A percentile compares a stretch with the other conserved stretches of the same genome.
Evolutionary conservation across 257 asterid species (phyloP).

Genomic region (Solanum appendiculatum): DNA sequence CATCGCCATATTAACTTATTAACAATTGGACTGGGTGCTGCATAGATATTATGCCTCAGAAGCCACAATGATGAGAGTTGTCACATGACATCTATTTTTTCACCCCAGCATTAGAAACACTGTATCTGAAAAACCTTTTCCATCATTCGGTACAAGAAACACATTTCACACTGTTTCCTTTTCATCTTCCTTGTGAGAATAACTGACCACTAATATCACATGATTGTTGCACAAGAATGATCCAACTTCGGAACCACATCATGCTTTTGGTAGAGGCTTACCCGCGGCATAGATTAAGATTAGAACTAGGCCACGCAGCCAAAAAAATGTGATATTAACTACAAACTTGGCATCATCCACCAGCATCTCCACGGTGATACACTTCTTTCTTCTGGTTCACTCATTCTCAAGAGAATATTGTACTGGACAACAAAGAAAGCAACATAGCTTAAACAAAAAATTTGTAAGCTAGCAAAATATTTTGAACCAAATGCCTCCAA

Average conservation of each 20-base stretch:
- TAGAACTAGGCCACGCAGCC: not conserved
- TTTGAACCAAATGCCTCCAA: not conserved
- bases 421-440: not conserved
- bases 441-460: not conserved
- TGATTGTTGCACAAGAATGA: not conserved
- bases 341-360: not conserved
- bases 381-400: not conserved
- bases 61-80: not conserved
- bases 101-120: not conserved
- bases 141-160: not conserved
- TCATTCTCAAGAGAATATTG: not conserved
- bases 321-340: not conserved
- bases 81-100: not conserved
- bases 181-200: not conserved
- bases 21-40: not conserved
- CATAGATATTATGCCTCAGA: not conserved
- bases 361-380: not conserved
- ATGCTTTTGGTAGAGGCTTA: not conserved
- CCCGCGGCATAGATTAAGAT: not conserved
- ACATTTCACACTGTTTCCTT: not conserved
- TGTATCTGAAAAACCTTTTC: not conserved
- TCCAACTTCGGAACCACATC: not conserved
- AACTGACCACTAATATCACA: not conserved
- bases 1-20: not conserved
- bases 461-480: not conserved